Conservation (phyloP, 2,329 filamentous ascomycete genomes). For the Colletotrichum costaricense region DNA sequence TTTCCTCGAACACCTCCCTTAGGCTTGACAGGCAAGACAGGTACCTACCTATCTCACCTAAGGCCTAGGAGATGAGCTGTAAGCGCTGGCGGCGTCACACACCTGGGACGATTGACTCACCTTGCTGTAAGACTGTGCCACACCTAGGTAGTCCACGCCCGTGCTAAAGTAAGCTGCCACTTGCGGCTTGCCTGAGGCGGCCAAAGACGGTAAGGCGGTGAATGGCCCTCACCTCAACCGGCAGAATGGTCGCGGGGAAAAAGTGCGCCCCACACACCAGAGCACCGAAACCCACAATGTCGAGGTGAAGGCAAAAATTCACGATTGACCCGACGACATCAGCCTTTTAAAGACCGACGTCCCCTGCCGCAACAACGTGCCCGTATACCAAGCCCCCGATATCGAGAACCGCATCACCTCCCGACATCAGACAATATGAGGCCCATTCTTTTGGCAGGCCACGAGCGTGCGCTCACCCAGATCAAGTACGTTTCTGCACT, state of each 20-base stretch:
- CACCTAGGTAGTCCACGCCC: too few species aligned
- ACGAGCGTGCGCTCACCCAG: constrained; percentile 96
- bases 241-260: constrained; percentile 36
- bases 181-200: constrained; percentile 21
- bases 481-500: constrained; percentile 73
- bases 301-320: constrained; percentile 38
- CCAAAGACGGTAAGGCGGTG: constrained; percentile 17
- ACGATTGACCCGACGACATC: constrained; percentile 33
- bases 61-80: background rate
- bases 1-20: background rate
- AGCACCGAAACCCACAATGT: constrained; percentile 37
- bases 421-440: constrained; percentile 76
- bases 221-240: constrained; percentile 17
- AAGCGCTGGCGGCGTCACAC: background rate
- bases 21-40: background rate
- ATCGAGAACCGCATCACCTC: constrained; percentile 33
- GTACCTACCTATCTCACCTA: background rate
- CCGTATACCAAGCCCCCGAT: constrained; percentile 31
- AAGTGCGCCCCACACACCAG: constrained; percentile 34
- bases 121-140: background rate
- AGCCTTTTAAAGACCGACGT: constrained; percentile 37
- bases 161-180: background rate
- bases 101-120: background rate
- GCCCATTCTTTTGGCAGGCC: constrained; percentile 94
- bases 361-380: constrained; percentile 34